A percentile compares a stretch with the other conserved stretches of the same genome.
phyloP scores from a whole-genome alignment of 1,139 yeast genomes.

The Groenewaldozyma auringiensis region DNA sequence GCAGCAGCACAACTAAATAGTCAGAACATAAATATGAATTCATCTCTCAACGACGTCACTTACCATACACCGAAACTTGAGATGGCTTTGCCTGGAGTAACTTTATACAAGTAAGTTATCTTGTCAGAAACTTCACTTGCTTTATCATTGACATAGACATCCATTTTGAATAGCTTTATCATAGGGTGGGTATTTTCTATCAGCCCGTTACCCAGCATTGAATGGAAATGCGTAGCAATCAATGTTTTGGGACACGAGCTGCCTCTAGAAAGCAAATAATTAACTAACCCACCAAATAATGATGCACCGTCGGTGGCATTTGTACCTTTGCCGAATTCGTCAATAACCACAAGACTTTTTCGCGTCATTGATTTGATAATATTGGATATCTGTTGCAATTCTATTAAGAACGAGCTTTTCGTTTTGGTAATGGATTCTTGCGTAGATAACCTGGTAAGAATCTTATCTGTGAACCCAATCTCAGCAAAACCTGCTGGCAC shows the following conservation, averaged over 20 bases:
- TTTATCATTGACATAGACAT: not conserved
- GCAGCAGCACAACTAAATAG: slow-evolving; percentile 2
- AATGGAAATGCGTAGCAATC: slow-evolving; percentile 1
- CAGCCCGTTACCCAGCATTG: not conserved
- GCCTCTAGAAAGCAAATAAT: slow-evolving; percentile 38
- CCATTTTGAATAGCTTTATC: not conserved
- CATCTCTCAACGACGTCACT: not conserved
- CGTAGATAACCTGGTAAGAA: slow-evolving; percentile 56
- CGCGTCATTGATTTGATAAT: slow-evolving; percentile 45
- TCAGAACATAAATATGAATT: too few species aligned
- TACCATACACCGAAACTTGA: slow-evolving; percentile 3
- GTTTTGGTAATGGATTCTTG: slow-evolving; percentile 59
- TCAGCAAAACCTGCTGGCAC: slow-evolving; percentile 56
- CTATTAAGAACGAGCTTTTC: slow-evolving; percentile 71
- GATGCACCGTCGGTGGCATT: slow-evolving; percentile 87
- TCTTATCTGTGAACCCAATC: slow-evolving; percentile 53
- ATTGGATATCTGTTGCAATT: slow-evolving; percentile 55
- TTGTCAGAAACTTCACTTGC: not conserved
- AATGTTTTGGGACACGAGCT: not conserved
- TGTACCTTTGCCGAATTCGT: slow-evolving; percentile 69
- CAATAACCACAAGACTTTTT: slow-evolving; percentile 51
- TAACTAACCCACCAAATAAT: slow-evolving; percentile 70
- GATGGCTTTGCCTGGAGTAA: not conserved
- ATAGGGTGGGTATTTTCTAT: not conserved
- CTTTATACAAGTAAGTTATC: slow-evolving; percentile 1